Conservation (phyloP, 2,329 filamentous ascomycete species). For the Cordyceps pruinosa region DNA sequence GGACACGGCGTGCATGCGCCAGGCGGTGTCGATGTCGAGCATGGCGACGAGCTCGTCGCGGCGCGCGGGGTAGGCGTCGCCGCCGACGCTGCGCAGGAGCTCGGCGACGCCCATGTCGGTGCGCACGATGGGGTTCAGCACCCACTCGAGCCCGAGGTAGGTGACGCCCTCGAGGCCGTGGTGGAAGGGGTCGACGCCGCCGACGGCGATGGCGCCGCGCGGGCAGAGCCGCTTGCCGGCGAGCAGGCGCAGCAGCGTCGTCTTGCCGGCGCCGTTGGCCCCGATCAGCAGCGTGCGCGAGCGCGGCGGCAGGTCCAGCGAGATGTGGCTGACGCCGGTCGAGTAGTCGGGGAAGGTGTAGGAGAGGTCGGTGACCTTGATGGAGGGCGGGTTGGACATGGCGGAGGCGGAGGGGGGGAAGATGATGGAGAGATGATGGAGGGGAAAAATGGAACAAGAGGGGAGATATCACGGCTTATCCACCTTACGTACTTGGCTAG, state of each 20-base stretch:
- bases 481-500: no score
- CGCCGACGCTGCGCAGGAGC: constrained; percentile 78
- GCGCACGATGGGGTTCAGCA: constrained; percentile 91
- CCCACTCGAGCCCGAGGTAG: constrained; percentile 96
- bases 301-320: constrained; percentile 68
- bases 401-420: constrained; percentile 3
- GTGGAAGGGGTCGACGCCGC: constrained; percentile 86
- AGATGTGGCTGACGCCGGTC: constrained; percentile 68
- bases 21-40: constrained; percentile 82
- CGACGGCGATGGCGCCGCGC: constrained; percentile 63
- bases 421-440: not conserved
- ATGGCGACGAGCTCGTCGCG: constrained; percentile 82
- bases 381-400: constrained; percentile 46
- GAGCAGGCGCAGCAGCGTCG: constrained; percentile 87
- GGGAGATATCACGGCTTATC: no score
- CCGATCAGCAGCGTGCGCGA: constrained; percentile 89
- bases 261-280: constrained; percentile 96
- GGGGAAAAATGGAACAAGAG: not conserved
- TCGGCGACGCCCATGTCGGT: constrained; percentile 90
- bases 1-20: constrained; percentile 93
- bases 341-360: constrained; percentile 86
- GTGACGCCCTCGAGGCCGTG: constrained; percentile 87
- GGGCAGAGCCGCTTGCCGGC: constrained; percentile 93
- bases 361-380: constrained; percentile 68
- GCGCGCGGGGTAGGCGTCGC: constrained; percentile 71